These are phyloP conservation scores for Tuber calosporum DNA, from an alignment of 495 filamentous ascomycete genomes.

Conservation along the genomic window DNA sequence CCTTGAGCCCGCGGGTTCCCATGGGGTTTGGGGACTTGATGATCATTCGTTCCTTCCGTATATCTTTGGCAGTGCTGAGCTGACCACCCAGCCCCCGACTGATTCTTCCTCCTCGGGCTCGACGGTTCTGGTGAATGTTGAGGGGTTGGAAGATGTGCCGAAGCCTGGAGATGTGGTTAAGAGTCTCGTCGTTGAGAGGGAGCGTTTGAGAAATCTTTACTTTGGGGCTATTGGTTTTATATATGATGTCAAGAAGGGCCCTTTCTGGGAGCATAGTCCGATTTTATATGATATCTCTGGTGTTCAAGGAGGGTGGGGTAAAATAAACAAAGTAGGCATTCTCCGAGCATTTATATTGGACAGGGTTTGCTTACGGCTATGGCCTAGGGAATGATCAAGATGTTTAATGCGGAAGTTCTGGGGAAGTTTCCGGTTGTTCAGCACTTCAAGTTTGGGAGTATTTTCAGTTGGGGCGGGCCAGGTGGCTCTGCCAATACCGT, in stretches of 20 bases:
- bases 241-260: slow-evolving; percentile 92
- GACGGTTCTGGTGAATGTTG: slow-evolving; percentile 47
- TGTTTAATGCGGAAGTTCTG: slow-evolving; percentile 91
- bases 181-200: slow-evolving; percentile 55
- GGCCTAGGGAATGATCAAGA: slow-evolving; percentile 63
- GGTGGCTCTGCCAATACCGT: neutral
- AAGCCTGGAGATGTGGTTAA: slow-evolving; percentile 63
- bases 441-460: slow-evolving; percentile 84
- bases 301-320: slow-evolving; percentile 84
- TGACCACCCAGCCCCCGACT: slow-evolving; percentile 61
- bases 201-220: slow-evolving; percentile 75
- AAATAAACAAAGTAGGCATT: slow-evolving; percentile 82
- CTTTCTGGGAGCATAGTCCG: slow-evolving; percentile 97
- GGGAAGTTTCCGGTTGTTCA: slow-evolving; percentile 96
- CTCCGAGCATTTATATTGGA: slow-evolving; percentile 9
- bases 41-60: slow-evolving; percentile 97
- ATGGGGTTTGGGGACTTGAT: slow-evolving; percentile 94
- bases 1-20: slow-evolving; percentile 89
- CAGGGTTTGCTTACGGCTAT: slow-evolving; percentile 9
- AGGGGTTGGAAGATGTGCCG: slow-evolving; percentile 65
- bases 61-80: slow-evolving; percentile 87
- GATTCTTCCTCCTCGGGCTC: slow-evolving; percentile 52
- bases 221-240: slow-evolving; percentile 99
- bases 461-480: slow-evolving; percentile 29
- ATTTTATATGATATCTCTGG: slow-evolving; percentile 93